phyloP scores from a whole-genome alignment of 2,329 filamentous ascomycete species.

The Colletotrichum sp. region DNA sequence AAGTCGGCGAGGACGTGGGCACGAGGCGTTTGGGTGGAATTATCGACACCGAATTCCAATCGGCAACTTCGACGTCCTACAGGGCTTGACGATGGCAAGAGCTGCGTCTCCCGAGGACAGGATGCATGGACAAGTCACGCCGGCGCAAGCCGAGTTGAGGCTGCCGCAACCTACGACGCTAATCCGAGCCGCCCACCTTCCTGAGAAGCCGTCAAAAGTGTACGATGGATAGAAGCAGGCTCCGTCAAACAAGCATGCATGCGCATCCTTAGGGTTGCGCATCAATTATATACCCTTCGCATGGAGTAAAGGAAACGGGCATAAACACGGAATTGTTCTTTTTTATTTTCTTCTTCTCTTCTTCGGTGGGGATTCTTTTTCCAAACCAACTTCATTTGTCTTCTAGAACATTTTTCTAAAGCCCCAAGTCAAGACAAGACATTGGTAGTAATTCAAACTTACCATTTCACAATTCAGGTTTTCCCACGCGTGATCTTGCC shows the following conservation, averaged over 20 bases:
- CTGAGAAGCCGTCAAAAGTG: background rate
- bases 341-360: background rate
- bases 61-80: background rate
- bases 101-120: background rate
- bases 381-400: background rate
- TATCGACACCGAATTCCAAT: background rate
- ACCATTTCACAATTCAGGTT: background rate
- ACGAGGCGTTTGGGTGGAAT: slow-evolving; percentile 3
- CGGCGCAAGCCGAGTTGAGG: background rate
- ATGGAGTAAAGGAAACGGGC: slow-evolving; percentile 19
- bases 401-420: background rate
- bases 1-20: background rate
- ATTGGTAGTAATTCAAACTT: slow-evolving; percentile 7
- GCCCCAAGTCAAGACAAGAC: background rate
- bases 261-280: background rate
- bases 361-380: background rate
- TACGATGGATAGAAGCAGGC: slow-evolving; percentile 2
- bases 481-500: background rate
- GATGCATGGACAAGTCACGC: background rate
- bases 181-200: background rate
- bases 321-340: slow-evolving; percentile 3
- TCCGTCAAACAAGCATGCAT: slow-evolving; percentile 2
- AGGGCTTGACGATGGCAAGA: background rate
- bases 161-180: background rate
- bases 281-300: slow-evolving; percentile 20